Evolutionary conservation across 495 filamentous ascomycete genomes (phyloP).

Genomic region (Penicillium antarcticum): DNA sequence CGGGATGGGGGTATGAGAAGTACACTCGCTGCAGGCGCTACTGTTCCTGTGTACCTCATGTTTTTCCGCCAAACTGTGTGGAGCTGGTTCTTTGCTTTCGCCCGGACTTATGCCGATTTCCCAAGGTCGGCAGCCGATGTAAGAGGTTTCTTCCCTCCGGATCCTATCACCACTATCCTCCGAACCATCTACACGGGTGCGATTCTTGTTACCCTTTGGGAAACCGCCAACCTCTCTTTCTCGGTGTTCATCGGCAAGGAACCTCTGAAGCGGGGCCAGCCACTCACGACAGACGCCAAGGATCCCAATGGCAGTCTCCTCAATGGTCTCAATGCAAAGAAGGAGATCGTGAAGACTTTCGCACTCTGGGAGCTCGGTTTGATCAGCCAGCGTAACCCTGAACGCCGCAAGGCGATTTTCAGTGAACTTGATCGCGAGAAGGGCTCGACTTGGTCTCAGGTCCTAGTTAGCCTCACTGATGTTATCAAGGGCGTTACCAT

Average conservation of each 20-base stretch:
- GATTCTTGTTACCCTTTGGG: constrained; percentile 69
- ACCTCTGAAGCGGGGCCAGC: constrained; percentile 76
- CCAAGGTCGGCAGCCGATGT: constrained; percentile 61
- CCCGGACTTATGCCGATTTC: constrained; percentile 70
- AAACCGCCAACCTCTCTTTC: constrained; percentile 71
- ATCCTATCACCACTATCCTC: constrained; percentile 52
- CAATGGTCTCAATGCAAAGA: constrained; percentile 72
- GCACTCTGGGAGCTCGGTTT: constrained; percentile 88
- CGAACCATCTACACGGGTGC: constrained; percentile 63
- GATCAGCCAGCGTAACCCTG: constrained; percentile 69
- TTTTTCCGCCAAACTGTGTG: constrained; percentile 63
- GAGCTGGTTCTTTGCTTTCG: constrained; percentile 62
- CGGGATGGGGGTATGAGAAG: constrained; percentile 36
- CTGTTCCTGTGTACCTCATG: constrained; percentile 58
- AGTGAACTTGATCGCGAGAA: constrained; percentile 82
- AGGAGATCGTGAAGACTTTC: constrained; percentile 56
- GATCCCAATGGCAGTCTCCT: constrained; percentile 91
- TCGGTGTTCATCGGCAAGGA: constrained; percentile 71
- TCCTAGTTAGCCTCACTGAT: constrained; percentile 62
- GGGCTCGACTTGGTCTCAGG: constrained; percentile 77
- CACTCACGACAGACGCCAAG: constrained; percentile 77
- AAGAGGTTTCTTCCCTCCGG: constrained; percentile 52
- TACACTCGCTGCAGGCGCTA: constrained; percentile 39
- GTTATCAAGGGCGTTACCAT: constrained; percentile 61
- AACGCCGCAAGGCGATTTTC: constrained; percentile 78